Evolutionary conservation across 2,329 filamentous ascomycete genomes (phyloP), one percentile per base, ranked within the genome.

Genomic region (Penicillium sp.): DNA sequence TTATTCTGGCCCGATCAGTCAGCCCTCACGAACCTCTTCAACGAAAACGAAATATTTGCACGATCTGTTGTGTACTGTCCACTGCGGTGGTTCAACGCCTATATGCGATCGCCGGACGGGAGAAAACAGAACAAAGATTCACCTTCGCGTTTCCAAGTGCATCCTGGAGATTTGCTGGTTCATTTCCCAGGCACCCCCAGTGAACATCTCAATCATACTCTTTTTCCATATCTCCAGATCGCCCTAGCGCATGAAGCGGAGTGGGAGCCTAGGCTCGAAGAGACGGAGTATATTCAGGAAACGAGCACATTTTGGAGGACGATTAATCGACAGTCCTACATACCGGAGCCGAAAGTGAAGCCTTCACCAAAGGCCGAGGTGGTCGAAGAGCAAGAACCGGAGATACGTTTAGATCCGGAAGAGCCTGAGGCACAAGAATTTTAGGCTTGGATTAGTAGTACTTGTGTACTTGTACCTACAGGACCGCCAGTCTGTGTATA

Each of bases 111-210:
- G 50, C 59, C n/a, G 56, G 49, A 21, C 21, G 52, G 50, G n/a
- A 22, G 31, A 19, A 24, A 26, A 19, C 50, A 26, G 14, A 53
- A 45, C 16, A 22, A 53, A n/a, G 26, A 53, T 26, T 46, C 27
- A 4, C 39, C 39, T 21, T 16, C 24, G 7, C 35, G 35, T 33
- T 26, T 53, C 10, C 50, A 46, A 16, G 27, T 53, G 16, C 50
- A 46, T 27, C 39, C 39, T 24, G 71, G 70, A 1, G 63, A 72
- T 51, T 52, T 72, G 21, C 61, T 72, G 3, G 68, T 73, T 16
- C 71, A 73, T 55, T 71, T 71, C 37, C 66, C 70, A 0, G 70
- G 70, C 11, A 53, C 42, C 9, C 27, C n/a, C 3, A 8, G 39
- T n/a, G 26, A 22, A 21, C 24, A 33, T 35, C 29, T 45, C n/a